phyloP scores from a whole-genome alignment of 78 protist species.

The Dictyostelium firmibasis region DNA sequence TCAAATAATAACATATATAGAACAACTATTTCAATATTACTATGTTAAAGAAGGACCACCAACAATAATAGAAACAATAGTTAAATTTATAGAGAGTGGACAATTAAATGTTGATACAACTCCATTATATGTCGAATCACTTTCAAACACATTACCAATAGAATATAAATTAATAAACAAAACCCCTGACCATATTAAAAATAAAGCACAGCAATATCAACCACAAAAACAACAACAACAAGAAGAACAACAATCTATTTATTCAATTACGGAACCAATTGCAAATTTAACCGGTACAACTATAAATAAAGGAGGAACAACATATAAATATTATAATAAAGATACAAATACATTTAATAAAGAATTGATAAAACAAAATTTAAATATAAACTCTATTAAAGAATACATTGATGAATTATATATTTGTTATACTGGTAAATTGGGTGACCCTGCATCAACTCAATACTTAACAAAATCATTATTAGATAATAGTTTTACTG shows the following conservation, averaged over 20 bases:
- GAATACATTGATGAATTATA: constrained; percentile 54
- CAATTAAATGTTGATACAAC: neutral
- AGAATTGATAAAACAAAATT: neutral
- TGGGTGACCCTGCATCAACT: constrained; percentile 81
- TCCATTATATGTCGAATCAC: constrained; percentile 64
- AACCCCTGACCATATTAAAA: constrained; percentile 52
- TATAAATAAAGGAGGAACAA: neutral
- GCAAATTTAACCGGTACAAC: neutral
- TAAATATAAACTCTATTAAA: neutral
- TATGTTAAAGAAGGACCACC: constrained; percentile 9
- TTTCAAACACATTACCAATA: constrained; percentile 20
- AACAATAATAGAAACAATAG: constrained; percentile 3
- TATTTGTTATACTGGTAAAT: constrained; percentile 42
- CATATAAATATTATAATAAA: constrained; percentile 30
- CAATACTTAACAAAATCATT: constrained; percentile 46
- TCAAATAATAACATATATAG: constrained; percentile 15
- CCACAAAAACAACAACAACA: neutral
- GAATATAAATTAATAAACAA: constrained; percentile 25
- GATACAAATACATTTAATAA: constrained; percentile 51
- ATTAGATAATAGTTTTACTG: constrained; percentile 25
- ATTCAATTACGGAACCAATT: neutral
- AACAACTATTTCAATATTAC: constrained; percentile 43
- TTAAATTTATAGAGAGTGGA: neutral
- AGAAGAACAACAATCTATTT: neutral
- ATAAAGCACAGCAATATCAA: constrained; percentile 12